Evolutionary conservation across 148 eudicot genomes (phyloP).

Genomic region (Rhododendron mucronatum): DNA sequence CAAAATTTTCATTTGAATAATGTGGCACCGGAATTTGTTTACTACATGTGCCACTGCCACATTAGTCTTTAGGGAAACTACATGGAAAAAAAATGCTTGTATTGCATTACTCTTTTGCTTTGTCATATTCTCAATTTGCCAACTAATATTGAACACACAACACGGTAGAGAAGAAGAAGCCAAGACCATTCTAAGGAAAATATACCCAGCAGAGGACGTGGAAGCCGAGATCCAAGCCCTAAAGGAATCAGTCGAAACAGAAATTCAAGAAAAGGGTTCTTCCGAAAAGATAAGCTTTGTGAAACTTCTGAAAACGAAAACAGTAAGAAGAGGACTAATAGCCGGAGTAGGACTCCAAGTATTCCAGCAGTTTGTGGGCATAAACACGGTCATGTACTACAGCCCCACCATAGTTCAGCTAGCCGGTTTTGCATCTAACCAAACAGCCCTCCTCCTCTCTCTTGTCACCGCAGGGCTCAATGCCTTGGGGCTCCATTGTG

Average conservation of each 20-base stretch:
- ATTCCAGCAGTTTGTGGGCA: slow-evolving; percentile 64
- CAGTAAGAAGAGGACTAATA: slow-evolving; percentile 44
- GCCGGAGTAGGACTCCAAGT: slow-evolving; percentile 63
- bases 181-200: slow-evolving; percentile 33
- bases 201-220: slow-evolving; percentile 44
- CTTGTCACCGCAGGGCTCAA: slow-evolving; percentile 61
- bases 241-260: slow-evolving; percentile 48
- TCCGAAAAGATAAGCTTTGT: slow-evolving; percentile 4
- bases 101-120: not conserved
- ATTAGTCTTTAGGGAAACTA: not conserved
- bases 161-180: slow-evolving; percentile 60
- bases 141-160: not conserved
- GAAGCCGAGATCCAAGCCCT: slow-evolving; percentile 42
- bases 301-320: slow-evolving; percentile 33
- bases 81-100: not conserved
- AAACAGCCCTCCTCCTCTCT: slow-evolving; percentile 58
- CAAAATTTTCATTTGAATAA: not conserved
- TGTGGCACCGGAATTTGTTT: not conserved
- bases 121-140: not conserved
- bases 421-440: slow-evolving; percentile 58
- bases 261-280: slow-evolving; percentile 24
- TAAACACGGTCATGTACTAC: slow-evolving; percentile 70
- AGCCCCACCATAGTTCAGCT: slow-evolving; percentile 60
- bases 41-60: not conserved
- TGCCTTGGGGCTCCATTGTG: slow-evolving; percentile 44